phyloP scores from a whole-genome alignment of 441 rosid species.

The Erysimum pusillum region DNA sequence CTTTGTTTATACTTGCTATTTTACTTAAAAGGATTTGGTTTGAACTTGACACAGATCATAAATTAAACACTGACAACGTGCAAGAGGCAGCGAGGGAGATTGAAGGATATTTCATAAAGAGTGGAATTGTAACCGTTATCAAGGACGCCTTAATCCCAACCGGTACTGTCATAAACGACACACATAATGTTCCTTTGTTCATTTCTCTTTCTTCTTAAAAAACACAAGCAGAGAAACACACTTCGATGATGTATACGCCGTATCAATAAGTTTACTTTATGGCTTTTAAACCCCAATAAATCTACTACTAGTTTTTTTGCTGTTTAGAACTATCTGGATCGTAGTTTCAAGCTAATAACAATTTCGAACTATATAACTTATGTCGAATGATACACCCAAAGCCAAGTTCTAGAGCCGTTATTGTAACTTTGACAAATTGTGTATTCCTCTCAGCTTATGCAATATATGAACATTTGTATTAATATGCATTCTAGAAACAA shows the following conservation, averaged over 20 bases:
- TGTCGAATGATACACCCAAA: not conserved
- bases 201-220: not conserved
- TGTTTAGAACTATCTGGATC: not conserved
- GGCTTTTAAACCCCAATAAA: not conserved
- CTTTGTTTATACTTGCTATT: not conserved
- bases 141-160: conserved; percentile 92
- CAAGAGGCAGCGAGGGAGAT: conserved; percentile 96
- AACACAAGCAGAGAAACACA: conserved; percentile 25
- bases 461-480: not conserved
- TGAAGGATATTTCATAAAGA: conserved; percentile 94
- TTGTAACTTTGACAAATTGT: not conserved
- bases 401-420: not conserved
- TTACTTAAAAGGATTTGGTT: not conserved
- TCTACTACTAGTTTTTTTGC: not conserved
- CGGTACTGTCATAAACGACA: conserved; percentile 66
- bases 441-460: not conserved
- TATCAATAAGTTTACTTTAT: not conserved
- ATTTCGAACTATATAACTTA: not conserved
- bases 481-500: too few species aligned
- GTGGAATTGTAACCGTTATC: conserved; percentile 92
- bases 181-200: not conserved
- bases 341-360: not conserved
- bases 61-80: conserved; percentile 75
- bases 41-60: conserved; percentile 58
- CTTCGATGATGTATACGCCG: conserved; percentile 1